Conservation (phyloP, 2,329 filamentous ascomycete genomes). For the Simplicillium aogashimaense region DNA sequence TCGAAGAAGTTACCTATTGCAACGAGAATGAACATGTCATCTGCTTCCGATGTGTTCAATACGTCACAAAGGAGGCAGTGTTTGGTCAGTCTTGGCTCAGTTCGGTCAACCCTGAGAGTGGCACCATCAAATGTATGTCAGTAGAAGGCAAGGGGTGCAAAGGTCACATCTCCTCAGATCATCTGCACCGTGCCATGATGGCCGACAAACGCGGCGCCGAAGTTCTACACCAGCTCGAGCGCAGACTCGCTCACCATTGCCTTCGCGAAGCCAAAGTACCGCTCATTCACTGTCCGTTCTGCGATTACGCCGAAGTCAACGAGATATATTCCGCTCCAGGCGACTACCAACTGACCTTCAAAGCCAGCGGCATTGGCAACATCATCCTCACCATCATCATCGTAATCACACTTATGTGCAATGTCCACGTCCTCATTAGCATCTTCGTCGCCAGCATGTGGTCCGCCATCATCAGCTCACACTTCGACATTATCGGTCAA, state of each 20-base stretch:
- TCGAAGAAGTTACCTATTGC: slow-evolving; percentile 69
- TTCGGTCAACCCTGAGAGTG: slow-evolving; percentile 62
- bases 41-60: slow-evolving; percentile 74
- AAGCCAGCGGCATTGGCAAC: slow-evolving; percentile 37
- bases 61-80: slow-evolving; percentile 74
- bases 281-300: slow-evolving; percentile 81
- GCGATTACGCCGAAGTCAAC: slow-evolving; percentile 82
- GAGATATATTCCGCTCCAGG: slow-evolving; percentile 55
- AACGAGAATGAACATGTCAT: slow-evolving; percentile 59
- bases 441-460: slow-evolving; percentile 34
- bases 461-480: slow-evolving; percentile 29
- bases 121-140: slow-evolving; percentile 76
- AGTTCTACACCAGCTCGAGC: slow-evolving; percentile 65
- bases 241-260: slow-evolving; percentile 66
- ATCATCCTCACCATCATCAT: slow-evolving; percentile 40
- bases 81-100: slow-evolving; percentile 89
- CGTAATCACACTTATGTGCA: slow-evolving; percentile 32
- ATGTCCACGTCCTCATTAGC: slow-evolving; percentile 37
- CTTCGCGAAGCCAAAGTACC: slow-evolving; percentile 65
- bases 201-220: slow-evolving; percentile 61
- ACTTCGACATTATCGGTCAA: slow-evolving; percentile 27
- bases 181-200: slow-evolving; percentile 64
- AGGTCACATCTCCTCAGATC: slow-evolving; percentile 60
- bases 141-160: slow-evolving; percentile 55
- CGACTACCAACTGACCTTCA: slow-evolving; percentile 46